Evolutionary conservation across 129 eudicot species (phyloP), one percentile per base, ranked within the genome.

Genomic region (Pseudognaphalium luteoalbum): DNA sequence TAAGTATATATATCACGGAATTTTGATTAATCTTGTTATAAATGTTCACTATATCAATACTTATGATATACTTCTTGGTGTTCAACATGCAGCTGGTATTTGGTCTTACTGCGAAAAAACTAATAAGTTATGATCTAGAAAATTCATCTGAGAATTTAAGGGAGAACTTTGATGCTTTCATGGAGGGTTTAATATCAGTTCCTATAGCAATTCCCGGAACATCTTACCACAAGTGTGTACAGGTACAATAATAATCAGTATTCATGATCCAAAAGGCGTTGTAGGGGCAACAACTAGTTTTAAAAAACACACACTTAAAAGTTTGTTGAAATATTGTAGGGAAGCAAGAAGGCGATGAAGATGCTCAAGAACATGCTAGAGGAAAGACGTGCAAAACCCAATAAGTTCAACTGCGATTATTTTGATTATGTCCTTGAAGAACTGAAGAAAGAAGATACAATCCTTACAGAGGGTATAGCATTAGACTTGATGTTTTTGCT

Each of bases 161-260:
- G 78, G 92, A 88, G 71, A 86, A 68, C 20, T 93, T 83, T 77
- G 92, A 72, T 41, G 98, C 86, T 64, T 92, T 92, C 66, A 87
- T 92, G 1, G 63, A 73, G 77, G 96, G 98, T 25, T 77, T 93
- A 70, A 82, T 93, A 72, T 88, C 96, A 20, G 74, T 93, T 58
- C 98, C 98, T 5, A 11, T 93, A 15, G 80, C 81, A 73, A 76
- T 90, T 66, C 98, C 96, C 44, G 98, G 98, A 70, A 93, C 98
- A 54, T 82, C 96, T 65, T 85, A 86, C 77, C 85, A 88, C 80
- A 86, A 86, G 72, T 93, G 98, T 78, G 72, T 92, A 75, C 88
- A 89, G 97, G 97, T 87, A 78, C 42, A 0, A 7, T 1, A 0
- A 30, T 15, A 25, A 25, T 25, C 28, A 25, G 28, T 25, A 25